Percentiles rank a stretch among this genome's conserved stretches.
Conservation (phyloP, 805 yeast genomes). For the Lachancea quebecensis region DNA sequence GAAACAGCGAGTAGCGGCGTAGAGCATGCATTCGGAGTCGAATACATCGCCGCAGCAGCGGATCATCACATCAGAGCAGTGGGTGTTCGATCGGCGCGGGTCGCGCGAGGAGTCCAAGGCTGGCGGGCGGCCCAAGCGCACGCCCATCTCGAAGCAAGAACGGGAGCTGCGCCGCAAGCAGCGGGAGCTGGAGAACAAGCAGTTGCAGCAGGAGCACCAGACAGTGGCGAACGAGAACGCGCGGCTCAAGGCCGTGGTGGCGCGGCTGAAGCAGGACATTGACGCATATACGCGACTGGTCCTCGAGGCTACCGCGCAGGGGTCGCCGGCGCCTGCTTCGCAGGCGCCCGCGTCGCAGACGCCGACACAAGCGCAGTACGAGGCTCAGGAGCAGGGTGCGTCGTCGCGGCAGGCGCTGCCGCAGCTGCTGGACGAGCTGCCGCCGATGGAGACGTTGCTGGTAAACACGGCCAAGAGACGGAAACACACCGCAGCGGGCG, state of each 20-base stretch:
- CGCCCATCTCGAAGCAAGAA: constrained; percentile 6
- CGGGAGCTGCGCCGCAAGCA: constrained; percentile 7
- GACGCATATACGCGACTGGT: constrained; percentile 18
- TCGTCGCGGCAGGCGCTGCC: not conserved
- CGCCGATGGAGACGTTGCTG: constrained; percentile 14
- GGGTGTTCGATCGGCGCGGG: constrained; percentile 14
- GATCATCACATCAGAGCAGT: constrained; percentile 17
- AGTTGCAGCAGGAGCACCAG: constrained; percentile 20
- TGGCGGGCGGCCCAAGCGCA: constrained; percentile 5
- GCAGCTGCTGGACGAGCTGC: constrained; percentile 4
- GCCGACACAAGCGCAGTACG: constrained; percentile 1
- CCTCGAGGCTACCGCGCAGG: not conserved
- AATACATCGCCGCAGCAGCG: constrained; percentile 16
- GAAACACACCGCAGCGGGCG: constrained; percentile 6
- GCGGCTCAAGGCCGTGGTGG: constrained; percentile 21
- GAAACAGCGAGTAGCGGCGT: too few relatives aligned
- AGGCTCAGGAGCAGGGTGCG: constrained; percentile 4
- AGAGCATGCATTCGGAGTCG: constrained; percentile 5
- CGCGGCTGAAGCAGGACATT: constrained; percentile 20
- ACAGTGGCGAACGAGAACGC: constrained; percentile 23
- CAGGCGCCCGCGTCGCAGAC: too few relatives aligned
- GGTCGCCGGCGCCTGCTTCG: not conserved
- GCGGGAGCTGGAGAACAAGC: constrained; percentile 16
- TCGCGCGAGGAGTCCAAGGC: constrained; percentile 5
- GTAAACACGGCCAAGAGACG: constrained; percentile 17